Conservation (phyloP, 2,329 filamentous ascomycete genomes). For the Paecilomyces variotii region DNA sequence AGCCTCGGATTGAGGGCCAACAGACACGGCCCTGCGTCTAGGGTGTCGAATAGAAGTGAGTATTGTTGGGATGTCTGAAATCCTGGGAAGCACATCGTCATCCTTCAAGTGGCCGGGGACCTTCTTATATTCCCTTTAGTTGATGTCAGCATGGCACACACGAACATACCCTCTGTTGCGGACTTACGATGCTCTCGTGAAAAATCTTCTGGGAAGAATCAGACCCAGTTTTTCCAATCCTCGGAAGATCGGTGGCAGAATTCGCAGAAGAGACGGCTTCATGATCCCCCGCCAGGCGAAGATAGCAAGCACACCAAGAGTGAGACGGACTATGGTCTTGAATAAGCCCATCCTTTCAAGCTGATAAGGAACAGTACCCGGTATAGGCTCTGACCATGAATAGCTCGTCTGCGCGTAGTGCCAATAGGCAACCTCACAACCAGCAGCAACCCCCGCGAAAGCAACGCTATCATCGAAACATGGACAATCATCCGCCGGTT, state of each 20-base stretch:
- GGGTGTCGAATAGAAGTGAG: constrained; percentile 76
- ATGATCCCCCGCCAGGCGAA: constrained; percentile 85
- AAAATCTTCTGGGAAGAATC: constrained; percentile 79
- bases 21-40: constrained; percentile 69
- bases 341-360: constrained; percentile 59
- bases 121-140: constrained; percentile 60
- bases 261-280: constrained; percentile 72
- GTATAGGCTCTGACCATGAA: constrained; percentile 46
- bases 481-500: constrained; percentile 92
- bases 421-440: constrained; percentile 76
- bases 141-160: constrained; percentile 21
- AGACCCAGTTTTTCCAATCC: constrained; percentile 72
- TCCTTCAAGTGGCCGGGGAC: constrained; percentile 66
- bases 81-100: constrained; percentile 82
- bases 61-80: constrained; percentile 78
- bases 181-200: constrained; percentile 68
- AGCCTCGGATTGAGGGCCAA: constrained; percentile 90
- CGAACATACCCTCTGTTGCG: neutral
- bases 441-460: constrained; percentile 84
- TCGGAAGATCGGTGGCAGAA: constrained; percentile 79
- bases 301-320: constrained; percentile 73
- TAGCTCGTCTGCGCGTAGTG: constrained; percentile 58
- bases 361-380: constrained; percentile 56
- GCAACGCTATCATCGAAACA: constrained; percentile 95
- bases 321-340: constrained; percentile 57